Evolutionary conservation across 805 yeast genomes (phyloP).

Genomic region (Candida easanensis): DNA sequence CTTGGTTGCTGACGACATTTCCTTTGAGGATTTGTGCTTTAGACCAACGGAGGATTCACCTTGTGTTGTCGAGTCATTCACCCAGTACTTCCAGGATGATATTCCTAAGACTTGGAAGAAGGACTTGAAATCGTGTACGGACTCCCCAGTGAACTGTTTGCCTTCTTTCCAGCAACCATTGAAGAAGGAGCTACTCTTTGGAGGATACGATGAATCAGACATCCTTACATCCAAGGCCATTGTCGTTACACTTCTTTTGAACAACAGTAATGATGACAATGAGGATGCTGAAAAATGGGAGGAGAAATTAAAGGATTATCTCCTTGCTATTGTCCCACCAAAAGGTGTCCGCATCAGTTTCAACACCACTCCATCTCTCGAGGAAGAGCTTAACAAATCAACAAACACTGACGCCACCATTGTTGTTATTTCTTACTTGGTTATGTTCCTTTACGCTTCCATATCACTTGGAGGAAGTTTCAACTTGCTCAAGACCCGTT

Average conservation of each 20-base stretch:
- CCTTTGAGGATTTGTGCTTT: conserved; percentile 71
- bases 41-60: conserved; percentile 71
- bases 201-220: conserved; percentile 47
- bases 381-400: conserved; percentile 78
- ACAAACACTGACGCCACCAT: conserved; percentile 76
- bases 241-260: conserved; percentile 68
- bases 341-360: conserved; percentile 64
- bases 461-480: conserved; percentile 65
- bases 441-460: conserved; percentile 88
- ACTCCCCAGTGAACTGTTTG: conserved; percentile 83
- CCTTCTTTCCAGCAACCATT: conserved; percentile 88
- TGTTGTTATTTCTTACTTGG: conserved; percentile 69
- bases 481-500: conserved; percentile 49
- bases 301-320: conserved; percentile 52
- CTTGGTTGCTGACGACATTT: conserved; percentile 30
- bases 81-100: conserved; percentile 81
- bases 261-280: conserved; percentile 42
- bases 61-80: conserved; percentile 83
- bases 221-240: conserved; percentile 67
- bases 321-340: conserved; percentile 45
- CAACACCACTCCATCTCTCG: conserved; percentile 80
- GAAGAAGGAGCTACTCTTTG: conserved; percentile 40
- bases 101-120: conserved; percentile 55
- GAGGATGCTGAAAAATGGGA: conserved; percentile 60
- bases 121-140: conserved; percentile 57